phyloP scores from a whole-genome alignment of 495 filamentous ascomycete species.

The Penicillium subrubescens region DNA sequence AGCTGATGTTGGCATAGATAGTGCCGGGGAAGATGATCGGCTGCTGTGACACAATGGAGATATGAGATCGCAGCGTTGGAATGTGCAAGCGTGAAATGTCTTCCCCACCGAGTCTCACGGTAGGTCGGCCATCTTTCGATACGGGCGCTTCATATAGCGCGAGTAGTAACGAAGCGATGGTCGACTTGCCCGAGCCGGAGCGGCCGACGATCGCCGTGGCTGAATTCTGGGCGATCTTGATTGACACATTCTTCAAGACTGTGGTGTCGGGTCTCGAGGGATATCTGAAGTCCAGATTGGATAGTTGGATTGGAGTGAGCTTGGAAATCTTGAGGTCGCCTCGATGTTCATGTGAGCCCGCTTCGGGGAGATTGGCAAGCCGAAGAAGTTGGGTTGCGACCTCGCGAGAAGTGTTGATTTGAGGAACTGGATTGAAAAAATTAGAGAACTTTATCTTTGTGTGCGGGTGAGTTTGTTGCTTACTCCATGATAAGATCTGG shows the following conservation, averaged over 20 bases:
- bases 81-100: slow-evolving; percentile 62
- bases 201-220: slow-evolving; percentile 77
- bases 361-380: slow-evolving; percentile 61
- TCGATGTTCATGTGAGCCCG: slow-evolving; percentile 58
- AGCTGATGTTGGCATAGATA: slow-evolving; percentile 76
- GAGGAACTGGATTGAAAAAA: slow-evolving; percentile 57
- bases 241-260: slow-evolving; percentile 60
- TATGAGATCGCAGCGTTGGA: slow-evolving; percentile 62
- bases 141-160: slow-evolving; percentile 58
- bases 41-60: slow-evolving; percentile 77
- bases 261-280: slow-evolving; percentile 54
- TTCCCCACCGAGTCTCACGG: slow-evolving; percentile 57
- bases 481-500: slow-evolving; percentile 64
- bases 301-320: slow-evolving; percentile 64
- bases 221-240: slow-evolving; percentile 60
- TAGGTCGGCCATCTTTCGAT: slow-evolving; percentile 20
- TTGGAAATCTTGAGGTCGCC: slow-evolving; percentile 46
- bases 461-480: slow-evolving; percentile 11
- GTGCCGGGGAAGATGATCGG: slow-evolving; percentile 76
- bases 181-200: slow-evolving; percentile 90
- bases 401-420: slow-evolving; percentile 71
- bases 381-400: slow-evolving; percentile 74
- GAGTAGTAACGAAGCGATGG: slow-evolving; percentile 74
- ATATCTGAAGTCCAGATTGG: slow-evolving; percentile 67
- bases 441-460: slow-evolving; percentile 8